Base-by-base conservation (phyloP, 352 stramenopile species). In the Pythium apleroticum region DNA sequence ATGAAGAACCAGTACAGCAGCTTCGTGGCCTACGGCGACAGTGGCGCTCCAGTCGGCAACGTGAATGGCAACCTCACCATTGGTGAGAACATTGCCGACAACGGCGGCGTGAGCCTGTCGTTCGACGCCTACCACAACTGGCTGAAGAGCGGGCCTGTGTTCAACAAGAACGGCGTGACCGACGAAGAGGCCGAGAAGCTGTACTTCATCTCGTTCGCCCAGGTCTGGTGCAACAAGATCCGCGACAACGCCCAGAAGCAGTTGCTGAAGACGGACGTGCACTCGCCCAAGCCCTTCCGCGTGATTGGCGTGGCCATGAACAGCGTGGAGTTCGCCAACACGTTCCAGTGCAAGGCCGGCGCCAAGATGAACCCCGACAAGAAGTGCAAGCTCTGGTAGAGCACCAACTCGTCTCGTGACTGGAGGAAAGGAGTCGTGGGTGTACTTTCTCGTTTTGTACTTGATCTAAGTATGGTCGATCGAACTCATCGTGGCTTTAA, bases 1-100 rank as follows among this genome's bases (percentile, higher is more conserved):
- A 72, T 92, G 22, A 65, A 68, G 19, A 71, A 85, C 30, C 72
- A 90, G 65, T 90, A 89, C 70, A 45, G 33, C 20, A 2, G 19
- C 22, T 46, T 80, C 66, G 45, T 59, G 45, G 0, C 66, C 45
- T 19, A 24, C 30, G 67, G 73, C 1, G 75, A 86, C 57, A 67
- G 75, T 35, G 75, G 71, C 35, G 28, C 68, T 22, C 39, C 76
- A 19, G 58, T 90, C 0, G 72, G 71, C 15, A 70, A 73, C 20
- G 83, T 91, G 10, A 72, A 94, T 48, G 85, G 85, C 17, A 76
- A 75, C 45, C 68, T 79, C 28, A 94, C 83, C 10, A 66, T 94
- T 20, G 74, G 73, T 7, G 85, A 94, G 57, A 91, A 91, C 61
- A 91, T 94, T 52, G 85, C 85, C 45, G 85, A 94, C 66, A 86